These are phyloP conservation scores for Lactarius psammicola DNA, from an alignment of 768 basidiomycete genomes.

Conservation along the genomic window DNA sequence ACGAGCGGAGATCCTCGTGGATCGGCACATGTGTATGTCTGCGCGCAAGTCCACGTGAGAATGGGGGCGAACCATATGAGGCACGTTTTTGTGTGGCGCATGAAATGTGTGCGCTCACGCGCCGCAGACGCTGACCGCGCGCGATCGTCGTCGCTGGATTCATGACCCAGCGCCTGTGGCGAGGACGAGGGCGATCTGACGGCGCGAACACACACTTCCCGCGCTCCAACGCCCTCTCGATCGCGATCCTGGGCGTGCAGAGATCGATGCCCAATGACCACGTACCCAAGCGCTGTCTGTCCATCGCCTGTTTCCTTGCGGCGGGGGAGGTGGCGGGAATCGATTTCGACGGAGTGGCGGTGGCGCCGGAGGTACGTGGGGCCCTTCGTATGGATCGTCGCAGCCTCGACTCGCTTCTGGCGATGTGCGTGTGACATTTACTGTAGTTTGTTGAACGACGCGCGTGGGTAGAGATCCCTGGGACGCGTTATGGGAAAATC, in stretches of 20 bases:
- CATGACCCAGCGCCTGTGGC: neutral
- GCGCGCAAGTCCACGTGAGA: neutral
- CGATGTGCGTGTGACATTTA: neutral
- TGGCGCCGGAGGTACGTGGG: neutral
- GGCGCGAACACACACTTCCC: neutral
- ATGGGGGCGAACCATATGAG: neutral
- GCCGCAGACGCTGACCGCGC: neutral
- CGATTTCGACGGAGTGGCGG: neutral
- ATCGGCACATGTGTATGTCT: neutral
- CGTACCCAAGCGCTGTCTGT: too few relatives aligned
- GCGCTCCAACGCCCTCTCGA: neutral
- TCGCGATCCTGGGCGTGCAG: neutral
- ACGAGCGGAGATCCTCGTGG: neutral
- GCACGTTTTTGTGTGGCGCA: neutral
- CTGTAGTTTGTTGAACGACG: neutral
- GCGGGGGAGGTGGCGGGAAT: neutral
- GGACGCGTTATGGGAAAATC: neutral
- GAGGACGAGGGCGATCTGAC: neutral
- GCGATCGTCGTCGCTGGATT: neutral
- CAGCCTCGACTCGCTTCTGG: neutral
- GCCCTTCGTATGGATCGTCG: neutral
- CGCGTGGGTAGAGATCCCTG: neutral
- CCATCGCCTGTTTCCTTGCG: neutral
- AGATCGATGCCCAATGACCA: neutral
- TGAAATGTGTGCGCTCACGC: neutral